Percentiles rank a stretch among this genome's conserved stretches.
These are phyloP conservation scores for Ganoderma sinense DNA, from an alignment of 1,284 basidiomycete species.

Conservation along the genomic window DNA sequence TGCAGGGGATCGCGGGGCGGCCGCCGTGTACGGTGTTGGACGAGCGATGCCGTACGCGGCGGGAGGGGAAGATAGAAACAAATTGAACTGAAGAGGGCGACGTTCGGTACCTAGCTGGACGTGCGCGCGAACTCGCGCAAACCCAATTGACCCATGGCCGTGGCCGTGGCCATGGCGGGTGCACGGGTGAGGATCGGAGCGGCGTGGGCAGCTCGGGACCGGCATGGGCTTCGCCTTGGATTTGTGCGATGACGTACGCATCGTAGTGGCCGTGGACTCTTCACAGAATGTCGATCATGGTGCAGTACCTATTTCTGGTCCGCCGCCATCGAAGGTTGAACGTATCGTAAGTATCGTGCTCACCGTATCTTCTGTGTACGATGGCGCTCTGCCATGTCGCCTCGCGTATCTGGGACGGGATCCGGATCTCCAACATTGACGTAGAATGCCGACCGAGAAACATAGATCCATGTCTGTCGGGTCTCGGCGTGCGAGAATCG, in stretches of 20 bases:
- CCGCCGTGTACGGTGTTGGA: neutral
- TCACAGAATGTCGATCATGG: neutral
- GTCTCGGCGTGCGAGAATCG: neutral
- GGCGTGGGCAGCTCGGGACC: neutral
- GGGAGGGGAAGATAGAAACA: neutral
- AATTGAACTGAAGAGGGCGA: neutral
- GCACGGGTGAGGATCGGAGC: neutral
- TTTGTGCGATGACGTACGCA: neutral
- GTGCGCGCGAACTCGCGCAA: neutral
- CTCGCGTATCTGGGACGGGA: neutral
- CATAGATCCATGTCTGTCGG: neutral
- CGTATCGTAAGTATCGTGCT: neutral
- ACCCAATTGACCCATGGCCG: too few species aligned
- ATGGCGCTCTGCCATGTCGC: neutral
- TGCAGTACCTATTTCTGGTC: neutral
- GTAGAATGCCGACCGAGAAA: neutral
- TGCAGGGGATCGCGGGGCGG: neutral
- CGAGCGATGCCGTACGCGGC: neutral
- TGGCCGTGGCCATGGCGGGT: neutral
- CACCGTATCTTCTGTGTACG: neutral
- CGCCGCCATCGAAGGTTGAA: neutral
- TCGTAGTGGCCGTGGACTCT: neutral
- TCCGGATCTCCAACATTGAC: neutral
- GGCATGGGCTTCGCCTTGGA: neutral
- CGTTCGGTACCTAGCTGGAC: neutral